Base-by-base conservation (phyloP, 345 rosid genomes). In the Eucalyptus leucophloia region DNA sequence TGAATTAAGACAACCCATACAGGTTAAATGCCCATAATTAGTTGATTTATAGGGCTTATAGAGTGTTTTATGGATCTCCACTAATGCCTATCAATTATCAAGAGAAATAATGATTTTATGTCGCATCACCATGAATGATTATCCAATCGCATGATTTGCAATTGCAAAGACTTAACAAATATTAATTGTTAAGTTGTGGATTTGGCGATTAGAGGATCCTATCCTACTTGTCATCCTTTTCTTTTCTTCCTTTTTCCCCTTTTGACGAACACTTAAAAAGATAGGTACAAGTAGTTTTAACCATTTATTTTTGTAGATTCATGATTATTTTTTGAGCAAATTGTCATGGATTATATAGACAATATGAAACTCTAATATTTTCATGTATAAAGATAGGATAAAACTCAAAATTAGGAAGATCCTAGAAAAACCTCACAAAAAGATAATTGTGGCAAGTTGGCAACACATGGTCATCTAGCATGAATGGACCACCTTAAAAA, bases 71-170 rank as follows among this genome's bases (percentile, higher is more conserved):
- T 11, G 47, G 5, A 77, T 77, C 83, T 77, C 47, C 77, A 65
- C 37, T 15, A 8, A 17, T 65, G 37, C 77, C 19, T 65, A 8
- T 15, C 10, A 65, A 65, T 15, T n/a, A n/a, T 65, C 32, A 24
- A n/a, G 40, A n/a, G 11, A 65, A 65, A n/a, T n/a, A 65, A n/a
- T 65, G 77, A n/a, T 65, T 65, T 16, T 16, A 8, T 14, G 10
- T n/a, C 3, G 21, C 37, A n/a, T n/a, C 37, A 15, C 5, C 19
- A 4, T 16, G 21, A 65, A n/a, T 16, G 21, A 15, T 30, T 65
- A n/a, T n/a, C 10, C 1, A 0, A 16, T 65, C 1, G 2, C 2
- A n/a, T 8, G 9, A 65, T 65, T 65, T 3, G 2, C 19, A n/a
- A n/a, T 21, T 19, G 45, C 15, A 69, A 72, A 72, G 40, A 72